phyloP scores from a whole-genome alignment of 768 basidiomycete species.

The Mycena alexandri region DNA sequence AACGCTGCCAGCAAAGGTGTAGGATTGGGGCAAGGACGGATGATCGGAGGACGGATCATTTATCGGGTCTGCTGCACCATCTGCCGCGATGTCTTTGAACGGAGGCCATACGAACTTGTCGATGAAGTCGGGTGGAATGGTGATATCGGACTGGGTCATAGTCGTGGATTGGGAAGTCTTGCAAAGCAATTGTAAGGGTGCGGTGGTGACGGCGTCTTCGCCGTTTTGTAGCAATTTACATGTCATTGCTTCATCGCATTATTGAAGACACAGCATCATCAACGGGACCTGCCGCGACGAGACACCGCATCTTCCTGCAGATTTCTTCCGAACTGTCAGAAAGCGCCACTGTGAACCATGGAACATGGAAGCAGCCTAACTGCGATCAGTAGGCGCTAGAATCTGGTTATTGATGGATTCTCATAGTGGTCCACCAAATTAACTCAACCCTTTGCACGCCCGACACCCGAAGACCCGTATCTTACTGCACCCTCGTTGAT shows the following conservation, averaged over 20 bases:
- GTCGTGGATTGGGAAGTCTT: conserved; percentile 9
- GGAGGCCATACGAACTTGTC: neutral
- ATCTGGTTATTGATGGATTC: conserved; percentile 11
- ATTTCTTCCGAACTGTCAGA: conserved; percentile 13
- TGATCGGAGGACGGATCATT: too few relatives aligned
- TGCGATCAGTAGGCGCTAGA: conserved; percentile 13
- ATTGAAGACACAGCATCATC: conserved; percentile 5
- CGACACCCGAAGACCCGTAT: conserved; percentile 4
- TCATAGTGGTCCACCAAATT: conserved; percentile 11
- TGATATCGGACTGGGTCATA: conserved; percentile 15
- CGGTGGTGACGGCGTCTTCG: conserved; percentile 7
- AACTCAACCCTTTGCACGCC: conserved; percentile 6
- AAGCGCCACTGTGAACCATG: conserved; percentile 17
- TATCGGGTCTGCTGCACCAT: too few relatives aligned
- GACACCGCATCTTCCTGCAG: too few relatives aligned
- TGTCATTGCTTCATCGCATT: conserved; percentile 12
- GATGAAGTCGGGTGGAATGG: conserved; percentile 11
- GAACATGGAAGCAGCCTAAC: conserved; percentile 8
- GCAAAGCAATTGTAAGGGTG: too few relatives aligned
- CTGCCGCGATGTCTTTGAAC: too few relatives aligned
- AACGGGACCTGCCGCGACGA: conserved; percentile 5
- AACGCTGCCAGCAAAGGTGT: too few relatives aligned
- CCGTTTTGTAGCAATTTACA: neutral
- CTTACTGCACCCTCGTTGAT: conserved; percentile 5
- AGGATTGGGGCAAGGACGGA: too few relatives aligned